Evolutionary conservation across 257 asterid genomes (phyloP).

Genomic region (Primulina huaijiensis): DNA sequence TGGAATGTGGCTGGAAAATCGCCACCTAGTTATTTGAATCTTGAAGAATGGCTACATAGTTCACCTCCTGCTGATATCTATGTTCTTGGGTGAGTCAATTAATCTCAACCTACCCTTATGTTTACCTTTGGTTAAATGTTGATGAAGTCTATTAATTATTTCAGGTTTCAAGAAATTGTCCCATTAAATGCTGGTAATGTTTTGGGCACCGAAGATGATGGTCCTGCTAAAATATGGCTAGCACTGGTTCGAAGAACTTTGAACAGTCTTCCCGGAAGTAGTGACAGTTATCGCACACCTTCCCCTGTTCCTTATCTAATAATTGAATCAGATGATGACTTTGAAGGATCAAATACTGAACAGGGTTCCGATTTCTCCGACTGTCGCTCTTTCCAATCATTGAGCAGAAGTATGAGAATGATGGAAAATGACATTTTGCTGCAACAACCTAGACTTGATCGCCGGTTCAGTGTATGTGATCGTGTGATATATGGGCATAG

Average conservation of each 20-base stretch:
- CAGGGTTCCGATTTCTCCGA: constrained; percentile 52
- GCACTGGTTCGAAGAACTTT: constrained; percentile 68
- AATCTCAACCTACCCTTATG: neutral
- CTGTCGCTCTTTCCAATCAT: constrained; percentile 68
- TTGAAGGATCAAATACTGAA: constrained; percentile 65
- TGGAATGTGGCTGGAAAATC: constrained; percentile 99
- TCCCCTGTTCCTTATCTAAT: constrained; percentile 86
- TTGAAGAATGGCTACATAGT: constrained; percentile 92
- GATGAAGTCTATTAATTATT: neutral
- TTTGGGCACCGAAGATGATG: constrained; percentile 93
- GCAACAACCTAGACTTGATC: constrained; percentile 66
- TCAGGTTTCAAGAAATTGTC: constrained; percentile 97
- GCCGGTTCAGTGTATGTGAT: constrained; percentile 85
- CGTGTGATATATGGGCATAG: constrained; percentile 58
- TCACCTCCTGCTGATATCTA: constrained; percentile 97
- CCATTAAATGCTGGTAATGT: constrained; percentile 98
- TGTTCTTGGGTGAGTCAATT: constrained; percentile 82
- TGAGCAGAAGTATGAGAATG: constrained; percentile 84
- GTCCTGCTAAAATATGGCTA: constrained; percentile 92
- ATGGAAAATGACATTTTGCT: constrained; percentile 48
- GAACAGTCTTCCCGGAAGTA: constrained; percentile 71
- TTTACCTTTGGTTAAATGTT: neutral
- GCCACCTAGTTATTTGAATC: constrained; percentile 72
- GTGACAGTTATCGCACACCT: constrained; percentile 53
- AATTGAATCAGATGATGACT: constrained; percentile 80